Conservation (phyloP, 2,329 filamentous ascomycete genomes). For the Aspergillus caelatus region DNA sequence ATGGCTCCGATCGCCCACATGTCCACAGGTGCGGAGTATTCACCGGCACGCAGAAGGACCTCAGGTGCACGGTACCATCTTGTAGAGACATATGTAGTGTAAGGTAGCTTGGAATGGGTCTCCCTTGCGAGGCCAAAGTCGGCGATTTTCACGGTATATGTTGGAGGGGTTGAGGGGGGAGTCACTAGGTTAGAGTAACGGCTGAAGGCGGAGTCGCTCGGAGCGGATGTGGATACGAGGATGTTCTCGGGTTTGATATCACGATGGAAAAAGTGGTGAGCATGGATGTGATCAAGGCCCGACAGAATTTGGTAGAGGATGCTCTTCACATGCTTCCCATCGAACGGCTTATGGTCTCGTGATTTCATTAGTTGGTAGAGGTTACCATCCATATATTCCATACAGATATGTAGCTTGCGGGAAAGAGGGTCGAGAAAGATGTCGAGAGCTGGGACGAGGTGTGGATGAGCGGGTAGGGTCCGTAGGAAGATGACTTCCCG, state of each 20-base stretch:
- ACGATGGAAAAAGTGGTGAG: conserved; percentile 96
- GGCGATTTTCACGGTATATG: conserved; percentile 96
- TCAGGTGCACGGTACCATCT: conserved; percentile 95
- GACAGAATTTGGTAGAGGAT: conserved; percentile 97
- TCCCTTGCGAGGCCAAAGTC: conserved; percentile 98
- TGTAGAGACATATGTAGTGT: conserved; percentile 98
- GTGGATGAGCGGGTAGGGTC: conserved; percentile 81
- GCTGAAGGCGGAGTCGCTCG: conserved; percentile 86
- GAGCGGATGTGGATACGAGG: conserved; percentile 85
- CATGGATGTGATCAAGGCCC: conserved; percentile 94
- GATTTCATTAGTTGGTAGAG: conserved; percentile 99
- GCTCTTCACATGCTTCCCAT: conserved; percentile 91
- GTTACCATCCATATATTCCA: conserved; percentile 99
- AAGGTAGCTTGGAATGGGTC: conserved; percentile 92
- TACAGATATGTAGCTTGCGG: conserved; percentile 95
- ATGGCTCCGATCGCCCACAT: conserved; percentile 99
- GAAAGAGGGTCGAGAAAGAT: conserved; percentile 96
- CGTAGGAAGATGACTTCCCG: conserved; percentile 96
- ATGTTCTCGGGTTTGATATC: conserved; percentile 99
- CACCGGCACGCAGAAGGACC: conserved; percentile 87
- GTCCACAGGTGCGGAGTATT: conserved; percentile 96
- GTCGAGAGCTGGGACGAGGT: conserved; percentile 95
- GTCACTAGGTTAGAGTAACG: conserved; percentile 93
- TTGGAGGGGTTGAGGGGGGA: conserved; percentile 88
- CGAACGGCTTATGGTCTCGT: conserved; percentile 89